Percentiles rank a stretch among this genome's conserved stretches.
Evolutionary conservation across 163 green algal species (phyloP).

Genomic region (Chlamydomonas reinhardtii): DNA sequence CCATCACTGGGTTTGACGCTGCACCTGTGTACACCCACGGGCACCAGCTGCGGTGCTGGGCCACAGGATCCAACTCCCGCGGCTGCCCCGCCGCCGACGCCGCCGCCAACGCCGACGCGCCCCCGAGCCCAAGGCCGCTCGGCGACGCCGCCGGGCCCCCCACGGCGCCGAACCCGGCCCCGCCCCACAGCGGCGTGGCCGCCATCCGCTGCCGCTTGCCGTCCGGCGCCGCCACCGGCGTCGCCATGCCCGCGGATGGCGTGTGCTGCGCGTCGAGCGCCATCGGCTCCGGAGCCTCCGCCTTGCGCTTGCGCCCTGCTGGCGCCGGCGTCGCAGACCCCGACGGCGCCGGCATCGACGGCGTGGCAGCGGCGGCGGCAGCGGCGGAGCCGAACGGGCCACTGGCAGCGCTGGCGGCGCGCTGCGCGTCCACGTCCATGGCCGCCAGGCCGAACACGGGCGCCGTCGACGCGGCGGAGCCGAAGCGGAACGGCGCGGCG

Average conservation of each 20-base stretch:
- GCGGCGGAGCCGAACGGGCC: neutral
- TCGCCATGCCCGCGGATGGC: conserved; percentile 3
- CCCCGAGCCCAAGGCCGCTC: neutral
- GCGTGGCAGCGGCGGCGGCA: neutral
- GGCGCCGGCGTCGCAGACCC: neutral
- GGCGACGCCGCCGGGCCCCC: neutral
- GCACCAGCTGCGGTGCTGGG: conserved; percentile 60
- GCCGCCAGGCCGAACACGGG: conserved; percentile 40
- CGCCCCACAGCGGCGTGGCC: neutral
- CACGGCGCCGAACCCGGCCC: neutral
- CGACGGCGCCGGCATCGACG: neutral
- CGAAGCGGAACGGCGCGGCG: conserved; percentile 26
- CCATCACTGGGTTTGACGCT: neutral
- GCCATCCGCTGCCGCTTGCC: conserved; percentile 18
- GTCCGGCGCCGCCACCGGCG: neutral
- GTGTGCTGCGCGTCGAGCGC: neutral
- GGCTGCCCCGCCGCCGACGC: neutral
- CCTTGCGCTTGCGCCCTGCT: conserved; percentile 28
- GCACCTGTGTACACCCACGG: conserved; percentile 61
- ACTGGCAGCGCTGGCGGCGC: neutral
- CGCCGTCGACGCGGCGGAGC: neutral
- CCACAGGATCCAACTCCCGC: conserved; percentile 54
- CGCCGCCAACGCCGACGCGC: neutral
- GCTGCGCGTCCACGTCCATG: neutral
- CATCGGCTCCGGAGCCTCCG: neutral